Evolutionary conservation across 208 protist species (phyloP).

Genomic region (Leishmania major): DNA sequence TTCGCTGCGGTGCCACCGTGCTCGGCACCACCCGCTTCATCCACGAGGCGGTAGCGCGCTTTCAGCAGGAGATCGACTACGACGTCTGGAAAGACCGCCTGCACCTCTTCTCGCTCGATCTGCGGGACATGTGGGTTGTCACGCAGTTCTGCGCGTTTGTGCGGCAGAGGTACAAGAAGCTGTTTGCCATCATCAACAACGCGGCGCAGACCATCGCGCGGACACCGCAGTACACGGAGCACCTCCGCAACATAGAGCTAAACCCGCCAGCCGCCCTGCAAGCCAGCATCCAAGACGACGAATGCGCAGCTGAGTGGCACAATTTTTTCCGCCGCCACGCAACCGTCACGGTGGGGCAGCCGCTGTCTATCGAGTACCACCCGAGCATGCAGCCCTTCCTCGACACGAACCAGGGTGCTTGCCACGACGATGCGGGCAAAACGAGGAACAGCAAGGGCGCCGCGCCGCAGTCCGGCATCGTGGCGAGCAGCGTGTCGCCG

Average conservation of each 20-base stretch:
- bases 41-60: slow-evolving; percentile 84
- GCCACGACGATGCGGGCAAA: not conserved
- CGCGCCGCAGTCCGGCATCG: slow-evolving; percentile 9
- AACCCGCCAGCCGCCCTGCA: slow-evolving; percentile 49
- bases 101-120: slow-evolving; percentile 94
- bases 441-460: not conserved
- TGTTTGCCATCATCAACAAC: slow-evolving; percentile 97
- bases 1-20: slow-evolving; percentile 81
- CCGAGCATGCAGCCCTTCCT: slow-evolving; percentile 59
- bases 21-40: slow-evolving; percentile 93
- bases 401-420: slow-evolving; percentile 7
- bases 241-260: slow-evolving; percentile 78
- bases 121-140: slow-evolving; percentile 94
- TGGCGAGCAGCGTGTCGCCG: not conserved
- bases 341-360: slow-evolving; percentile 73
- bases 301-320: slow-evolving; percentile 69
- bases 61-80: slow-evolving; percentile 91
- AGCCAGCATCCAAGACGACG: slow-evolving; percentile 47
- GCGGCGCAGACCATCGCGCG: slow-evolving; percentile 97
- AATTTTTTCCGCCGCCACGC: slow-evolving; percentile 81
- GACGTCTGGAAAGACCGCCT: slow-evolving; percentile 89
- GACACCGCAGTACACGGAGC: slow-evolving; percentile 92
- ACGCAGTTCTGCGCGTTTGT: slow-evolving; percentile 94
- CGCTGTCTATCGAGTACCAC: slow-evolving; percentile 63
- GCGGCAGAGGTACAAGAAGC: slow-evolving; percentile 53